Conservation (phyloP, 2,329 filamentous ascomycete genomes). For the Apiospora saccharicola region DNA sequence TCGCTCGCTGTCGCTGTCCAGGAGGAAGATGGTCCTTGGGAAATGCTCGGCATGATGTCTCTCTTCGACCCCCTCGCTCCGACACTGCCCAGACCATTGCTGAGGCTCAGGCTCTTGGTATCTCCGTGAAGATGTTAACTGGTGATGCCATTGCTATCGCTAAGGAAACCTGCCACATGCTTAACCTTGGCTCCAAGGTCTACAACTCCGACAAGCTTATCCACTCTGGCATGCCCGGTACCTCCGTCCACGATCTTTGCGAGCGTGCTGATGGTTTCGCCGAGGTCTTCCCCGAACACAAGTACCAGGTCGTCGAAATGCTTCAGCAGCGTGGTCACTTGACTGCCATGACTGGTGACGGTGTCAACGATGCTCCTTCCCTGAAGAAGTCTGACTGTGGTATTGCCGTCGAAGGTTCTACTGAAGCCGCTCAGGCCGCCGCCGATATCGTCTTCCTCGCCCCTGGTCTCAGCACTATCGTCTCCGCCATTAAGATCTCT, state of each 20-base stretch:
- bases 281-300: conserved; percentile 78
- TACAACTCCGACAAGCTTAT: conserved; percentile 79
- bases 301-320: conserved; percentile 80
- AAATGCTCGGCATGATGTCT: conserved; percentile 76
- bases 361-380: conserved; percentile 73
- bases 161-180: conserved; percentile 80
- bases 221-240: conserved; percentile 72
- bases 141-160: conserved; percentile 78
- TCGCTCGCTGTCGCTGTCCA: conserved; percentile 77
- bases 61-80: conserved; percentile 79
- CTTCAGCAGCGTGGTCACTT: conserved; percentile 75
- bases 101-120: conserved; percentile 76
- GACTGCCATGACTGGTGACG: conserved; percentile 77
- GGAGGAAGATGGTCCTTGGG: conserved; percentile 75
- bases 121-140: conserved; percentile 79
- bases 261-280: conserved; percentile 77
- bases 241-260: conserved; percentile 75
- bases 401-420: conserved; percentile 73
- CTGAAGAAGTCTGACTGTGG: conserved; percentile 75
- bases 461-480: conserved; percentile 71
- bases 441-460: conserved; percentile 75
- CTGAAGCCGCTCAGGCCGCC: conserved; percentile 71
- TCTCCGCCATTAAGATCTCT: conserved; percentile 72
- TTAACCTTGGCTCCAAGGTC: conserved; percentile 76
- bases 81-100: conserved; percentile 77